Percentiles rank a stretch among this genome's conserved stretches.
Evolutionary conservation across 2,329 filamentous ascomycete species (phyloP).

Genomic region (Colletotrichum agaves): DNA sequence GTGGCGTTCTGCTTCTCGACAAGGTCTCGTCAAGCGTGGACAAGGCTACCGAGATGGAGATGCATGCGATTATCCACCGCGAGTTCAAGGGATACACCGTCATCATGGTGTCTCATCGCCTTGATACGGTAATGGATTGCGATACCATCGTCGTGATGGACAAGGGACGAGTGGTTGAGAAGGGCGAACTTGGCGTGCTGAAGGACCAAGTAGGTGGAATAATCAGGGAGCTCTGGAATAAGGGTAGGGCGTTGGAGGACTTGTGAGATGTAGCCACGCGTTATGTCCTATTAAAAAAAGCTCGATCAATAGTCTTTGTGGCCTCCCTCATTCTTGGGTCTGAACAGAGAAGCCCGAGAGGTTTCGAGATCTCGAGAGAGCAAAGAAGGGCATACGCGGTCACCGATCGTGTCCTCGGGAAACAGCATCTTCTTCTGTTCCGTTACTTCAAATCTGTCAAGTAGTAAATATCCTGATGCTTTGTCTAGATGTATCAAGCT

Average conservation of each 20-base stretch:
- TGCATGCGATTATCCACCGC: slow-evolving; percentile 45
- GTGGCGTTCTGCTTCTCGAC: slow-evolving; percentile 47
- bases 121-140: slow-evolving; percentile 58
- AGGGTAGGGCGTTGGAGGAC: slow-evolving; percentile 3
- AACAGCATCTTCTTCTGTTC: too few species aligned
- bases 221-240: slow-evolving; percentile 28
- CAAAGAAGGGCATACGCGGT: too few species aligned
- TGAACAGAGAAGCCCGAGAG: too few species aligned
- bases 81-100: slow-evolving; percentile 58
- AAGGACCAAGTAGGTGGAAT: slow-evolving; percentile 1
- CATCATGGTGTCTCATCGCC: slow-evolving; percentile 51
- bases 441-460: too few species aligned
- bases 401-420: too few species aligned
- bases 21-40: slow-evolving; percentile 49
- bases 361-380: too few species aligned
- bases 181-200: slow-evolving; percentile 12
- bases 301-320: too few species aligned
- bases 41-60: slow-evolving; percentile 45
- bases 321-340: too few species aligned
- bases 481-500: too few species aligned
- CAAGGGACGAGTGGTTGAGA: slow-evolving; percentile 52
- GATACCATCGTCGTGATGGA: slow-evolving; percentile 58
- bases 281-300: neutral
- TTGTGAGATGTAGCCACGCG: neutral
- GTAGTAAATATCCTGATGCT: too few species aligned